These are phyloP conservation scores for Pyrenophora tritici-repentis DNA, from an alignment of 2,329 filamentous ascomycete genomes.

Conservation along the genomic window DNA sequence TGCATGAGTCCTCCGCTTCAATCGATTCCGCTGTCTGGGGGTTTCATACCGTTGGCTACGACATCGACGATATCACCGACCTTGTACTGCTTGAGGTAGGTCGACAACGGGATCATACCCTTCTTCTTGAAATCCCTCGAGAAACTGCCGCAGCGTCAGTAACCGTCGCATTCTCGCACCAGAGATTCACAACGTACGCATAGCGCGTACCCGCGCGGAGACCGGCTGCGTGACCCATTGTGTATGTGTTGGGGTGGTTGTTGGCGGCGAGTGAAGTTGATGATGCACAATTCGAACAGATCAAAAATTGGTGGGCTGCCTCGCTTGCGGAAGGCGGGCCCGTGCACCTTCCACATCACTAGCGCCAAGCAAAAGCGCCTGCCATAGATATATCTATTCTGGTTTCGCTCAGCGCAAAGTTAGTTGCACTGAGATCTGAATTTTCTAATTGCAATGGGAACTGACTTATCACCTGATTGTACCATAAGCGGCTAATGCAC, in stretches of 20 bases:
- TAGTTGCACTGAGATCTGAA: neutral
- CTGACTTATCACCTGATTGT: too few relatives aligned
- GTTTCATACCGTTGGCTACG: conserved; percentile 91
- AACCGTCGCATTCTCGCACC: conserved; percentile 11
- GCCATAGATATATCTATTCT: too few relatives aligned
- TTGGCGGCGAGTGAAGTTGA: conserved; percentile 19
- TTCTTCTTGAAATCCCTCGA: conserved; percentile 92
- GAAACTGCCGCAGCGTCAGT: conserved; percentile 60
- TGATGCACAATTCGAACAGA: conserved; percentile 9
- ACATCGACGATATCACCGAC: conserved; percentile 99
- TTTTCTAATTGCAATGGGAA: too few relatives aligned
- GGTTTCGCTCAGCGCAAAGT: neutral
- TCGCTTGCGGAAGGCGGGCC: neutral
- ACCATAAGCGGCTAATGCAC: too few relatives aligned
- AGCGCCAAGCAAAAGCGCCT: neutral
- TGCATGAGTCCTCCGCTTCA: conserved; percentile 24
- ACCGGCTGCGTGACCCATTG: conserved; percentile 61
- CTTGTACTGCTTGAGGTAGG: conserved; percentile 93
- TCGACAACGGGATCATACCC: conserved; percentile 90
- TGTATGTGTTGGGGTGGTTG: conserved; percentile 38
- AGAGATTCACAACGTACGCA: conserved; percentile 38
- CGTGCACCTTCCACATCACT: conserved; percentile 2
- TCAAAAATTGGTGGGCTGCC: conserved; percentile 1
- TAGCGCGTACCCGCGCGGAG: conserved; percentile 51
- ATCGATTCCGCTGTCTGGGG: conserved; percentile 25